Conservation (phyloP, 2,329 filamentous ascomycete genomes). For the Neonectria magnoliae region DNA sequence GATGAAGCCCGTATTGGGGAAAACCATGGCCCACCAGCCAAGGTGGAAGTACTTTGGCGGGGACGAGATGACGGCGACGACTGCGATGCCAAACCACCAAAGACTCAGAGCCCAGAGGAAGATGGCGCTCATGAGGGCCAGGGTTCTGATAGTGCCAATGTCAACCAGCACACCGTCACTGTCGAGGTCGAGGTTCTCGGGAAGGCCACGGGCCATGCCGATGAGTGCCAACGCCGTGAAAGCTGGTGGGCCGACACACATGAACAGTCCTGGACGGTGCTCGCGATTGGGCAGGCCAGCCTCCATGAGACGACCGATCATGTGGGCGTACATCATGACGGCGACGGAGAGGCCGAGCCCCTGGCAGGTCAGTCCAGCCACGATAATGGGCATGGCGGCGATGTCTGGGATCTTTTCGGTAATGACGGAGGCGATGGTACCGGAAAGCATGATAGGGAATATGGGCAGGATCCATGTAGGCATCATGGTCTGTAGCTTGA, state of each 20-base stretch:
- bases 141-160: conserved; percentile 53
- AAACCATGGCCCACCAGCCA: conserved; percentile 72
- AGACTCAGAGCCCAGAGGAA: conserved; percentile 71
- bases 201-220: conserved; percentile 64
- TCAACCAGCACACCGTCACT: conserved; percentile 53
- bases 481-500: conserved; percentile 73
- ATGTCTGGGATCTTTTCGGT: conserved; percentile 66
- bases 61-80: conserved; percentile 47
- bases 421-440: conserved; percentile 75
- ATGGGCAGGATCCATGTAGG: conserved; percentile 80
- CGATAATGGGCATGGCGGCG: conserved; percentile 69
- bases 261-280: conserved; percentile 76
- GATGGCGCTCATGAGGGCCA: conserved; percentile 60
- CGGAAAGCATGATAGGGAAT: conserved; percentile 78
- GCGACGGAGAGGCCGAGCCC: conserved; percentile 74
- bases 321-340: conserved; percentile 76
- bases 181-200: conserved; percentile 55
- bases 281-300: conserved; percentile 67
- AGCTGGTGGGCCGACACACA: conserved; percentile 76
- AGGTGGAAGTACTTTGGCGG: conserved; percentile 64
- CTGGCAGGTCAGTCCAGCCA: conserved; percentile 74
- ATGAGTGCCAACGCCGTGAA: conserved; percentile 77
- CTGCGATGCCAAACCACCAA: conserved; percentile 63
- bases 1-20: conserved; percentile 69
- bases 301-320: conserved; percentile 75